These are phyloP conservation scores for Malassezia yamatoensis DNA, from an alignment of 1,284 basidiomycete genomes.

Conservation along the genomic window DNA sequence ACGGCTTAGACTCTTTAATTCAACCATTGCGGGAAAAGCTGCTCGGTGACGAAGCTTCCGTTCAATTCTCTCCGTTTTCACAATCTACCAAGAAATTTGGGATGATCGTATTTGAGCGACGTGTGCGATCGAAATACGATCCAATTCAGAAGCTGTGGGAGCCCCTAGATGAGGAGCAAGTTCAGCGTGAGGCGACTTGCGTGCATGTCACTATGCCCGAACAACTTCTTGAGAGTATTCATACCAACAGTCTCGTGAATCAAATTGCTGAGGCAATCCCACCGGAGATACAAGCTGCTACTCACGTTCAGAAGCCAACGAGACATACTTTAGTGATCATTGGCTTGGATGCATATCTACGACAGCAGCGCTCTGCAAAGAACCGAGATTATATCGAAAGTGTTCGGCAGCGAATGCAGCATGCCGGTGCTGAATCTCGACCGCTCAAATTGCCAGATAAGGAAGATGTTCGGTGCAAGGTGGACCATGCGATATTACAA, in stretches of 20 bases:
- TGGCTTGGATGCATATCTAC: conserved; percentile 5
- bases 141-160: conserved; percentile 12
- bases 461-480: not conserved
- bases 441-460: not conserved
- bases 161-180: conserved; percentile 9
- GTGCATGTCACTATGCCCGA: not conserved
- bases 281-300: not conserved
- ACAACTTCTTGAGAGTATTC: not conserved
- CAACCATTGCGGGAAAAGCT: not conserved
- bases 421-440: not conserved
- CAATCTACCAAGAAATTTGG: not conserved
- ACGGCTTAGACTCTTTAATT: not conserved
- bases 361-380: not conserved
- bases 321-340: conserved; percentile 6
- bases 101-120: conserved; percentile 5
- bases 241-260: not conserved
- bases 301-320: not conserved
- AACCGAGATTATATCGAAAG: conserved; percentile 7
- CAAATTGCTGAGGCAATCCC: not conserved
- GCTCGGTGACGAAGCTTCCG: not conserved
- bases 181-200: conserved; percentile 2
- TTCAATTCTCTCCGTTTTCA: not conserved
- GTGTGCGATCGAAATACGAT: conserved; percentile 12
- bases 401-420: conserved; percentile 6
- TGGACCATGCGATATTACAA: conserved; percentile 1